Evolutionary conservation across 1,284 basidiomycete species (phyloP), one percentile per base, ranked within the genome.

Genomic region (Sphagnurus paluster): DNA sequence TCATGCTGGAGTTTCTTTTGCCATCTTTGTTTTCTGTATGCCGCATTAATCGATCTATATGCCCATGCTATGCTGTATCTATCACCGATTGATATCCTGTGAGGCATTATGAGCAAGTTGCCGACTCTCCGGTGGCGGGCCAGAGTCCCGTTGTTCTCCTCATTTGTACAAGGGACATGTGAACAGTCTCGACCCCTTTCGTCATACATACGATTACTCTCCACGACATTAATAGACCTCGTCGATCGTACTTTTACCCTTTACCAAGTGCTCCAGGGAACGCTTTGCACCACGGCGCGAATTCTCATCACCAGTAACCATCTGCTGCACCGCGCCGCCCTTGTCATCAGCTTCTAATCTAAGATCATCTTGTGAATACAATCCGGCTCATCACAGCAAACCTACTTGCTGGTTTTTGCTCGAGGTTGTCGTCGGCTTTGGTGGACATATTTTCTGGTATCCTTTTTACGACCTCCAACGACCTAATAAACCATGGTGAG

Each of bases 401-500:
- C 25, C 10, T 29, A 14, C 17, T 32, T 6, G 19, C 9, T 5
- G 25, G 32, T 42, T 19, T 21, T 16, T 21, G n/a, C 19, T 41
- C 13, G 26, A 24, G 17, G 29, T 39, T 35, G 25, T 44, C 36
- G 21, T 28, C 20, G 19, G n/a, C n/a, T 16, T 30, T 21, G 32
- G 13, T 21, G 17, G 24, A 28, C 26, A 10, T 9, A 13, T 26
- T 26, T 20, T 21, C 14, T 25, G n/a, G n/a, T n/a, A 41, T 5
- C 26, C 26, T 6, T 48, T 14, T 48, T 36, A 51, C 52, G 44
- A 52, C 43, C 16, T 37, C n/a, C 49, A 25, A 53, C 46, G 50
- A 54, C 37, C 20, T 41, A 35, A 54, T 43, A 35, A 56, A 53
- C 30, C 29, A 62, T 62, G 60, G 60, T 62, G 46, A 58, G 60